These are phyloP conservation scores for Agaricus blazei DNA, from an alignment of 768 basidiomycete genomes.

Conservation along the genomic window DNA sequence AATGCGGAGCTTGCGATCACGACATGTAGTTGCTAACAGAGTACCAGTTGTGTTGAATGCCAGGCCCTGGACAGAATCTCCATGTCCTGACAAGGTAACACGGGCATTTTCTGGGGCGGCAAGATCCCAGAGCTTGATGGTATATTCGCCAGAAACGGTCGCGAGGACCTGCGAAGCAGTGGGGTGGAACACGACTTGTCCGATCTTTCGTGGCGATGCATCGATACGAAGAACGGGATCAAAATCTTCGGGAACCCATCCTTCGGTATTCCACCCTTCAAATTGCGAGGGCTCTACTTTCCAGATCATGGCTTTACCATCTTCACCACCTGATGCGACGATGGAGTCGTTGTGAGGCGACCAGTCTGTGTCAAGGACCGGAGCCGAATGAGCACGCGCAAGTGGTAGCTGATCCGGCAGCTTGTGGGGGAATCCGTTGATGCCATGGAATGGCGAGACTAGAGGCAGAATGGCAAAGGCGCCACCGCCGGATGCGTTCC, in stretches of 20 bases:
- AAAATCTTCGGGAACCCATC: slow-evolving; percentile 79
- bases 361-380: slow-evolving; percentile 95
- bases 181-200: slow-evolving; percentile 92
- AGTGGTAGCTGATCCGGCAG: slow-evolving; percentile 91
- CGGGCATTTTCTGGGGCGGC: slow-evolving; percentile 63
- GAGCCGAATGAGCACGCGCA: slow-evolving; percentile 78
- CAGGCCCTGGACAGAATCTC: slow-evolving; percentile 83
- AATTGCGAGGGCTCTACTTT: slow-evolving; percentile 66
- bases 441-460: slow-evolving; percentile 60
- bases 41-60: slow-evolving; percentile 80
- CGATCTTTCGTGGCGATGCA: slow-evolving; percentile 82
- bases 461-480: slow-evolving; percentile 94
- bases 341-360: slow-evolving; percentile 89
- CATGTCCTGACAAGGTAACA: slow-evolving; percentile 64
- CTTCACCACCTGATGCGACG: slow-evolving; percentile 90
- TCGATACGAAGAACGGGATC: slow-evolving; percentile 81
- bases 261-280: slow-evolving; percentile 80
- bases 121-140: slow-evolving; percentile 90
- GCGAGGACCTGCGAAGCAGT: slow-evolving; percentile 85
- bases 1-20: slow-evolving; percentile 88
- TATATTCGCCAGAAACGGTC: slow-evolving; percentile 74
- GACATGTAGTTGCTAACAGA: slow-evolving; percentile 80
- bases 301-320: slow-evolving; percentile 92
- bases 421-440: slow-evolving; percentile 60
- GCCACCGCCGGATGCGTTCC: slow-evolving; percentile 89